Evolutionary conservation across 805 yeast species (phyloP), one percentile per base, ranked within the genome.

Genomic region (Starmerella apicola): DNA sequence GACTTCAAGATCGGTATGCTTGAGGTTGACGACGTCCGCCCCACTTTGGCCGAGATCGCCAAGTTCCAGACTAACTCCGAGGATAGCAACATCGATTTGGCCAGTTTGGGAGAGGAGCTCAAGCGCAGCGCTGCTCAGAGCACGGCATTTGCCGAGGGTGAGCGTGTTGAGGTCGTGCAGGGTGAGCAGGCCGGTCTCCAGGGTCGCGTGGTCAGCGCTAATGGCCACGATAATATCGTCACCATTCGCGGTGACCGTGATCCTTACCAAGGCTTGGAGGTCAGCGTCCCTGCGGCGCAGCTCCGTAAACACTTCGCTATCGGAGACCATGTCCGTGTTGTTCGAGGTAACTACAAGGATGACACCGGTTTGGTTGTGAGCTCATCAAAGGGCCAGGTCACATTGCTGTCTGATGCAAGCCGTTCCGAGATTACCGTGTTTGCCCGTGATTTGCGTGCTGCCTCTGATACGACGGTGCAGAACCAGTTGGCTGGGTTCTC

Each of bases 281-380:
- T 86, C 49, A 94, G 91, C 44, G 79, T 86, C 37, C 95, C 96
- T 25, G 71, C 79, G 3, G 70, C 72, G 32, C 78, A 83, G 46
- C 67, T 91, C 54, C 74, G 96, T 57, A 91, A 91, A 58, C 75
- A 81, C 39, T 88, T 88, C 61, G 63, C 71, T 38, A 76, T 83
- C 31, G 98, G 98, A 68, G 97, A 88, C 59, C 96, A 91, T 59
- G 95, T 91, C 18, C 78, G 94, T 42, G 91, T 88, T 24, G 72
- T 81, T 28, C 82, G 78, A 55, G 98, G 98, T 57, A 84, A 81
- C 55, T 94, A 83, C 59, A 68, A 76, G 38, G 95, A 88, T 54
- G 95, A 86, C 55, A 84, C 95, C 26, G 98, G 98, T 64, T 70
- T 91, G 64, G 94, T 91, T 37, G 85, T 91, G 31, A 71, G 76